phyloP scores from a whole-genome alignment of 495 filamentous ascomycete species.

The Penicillium ucsense region DNA sequence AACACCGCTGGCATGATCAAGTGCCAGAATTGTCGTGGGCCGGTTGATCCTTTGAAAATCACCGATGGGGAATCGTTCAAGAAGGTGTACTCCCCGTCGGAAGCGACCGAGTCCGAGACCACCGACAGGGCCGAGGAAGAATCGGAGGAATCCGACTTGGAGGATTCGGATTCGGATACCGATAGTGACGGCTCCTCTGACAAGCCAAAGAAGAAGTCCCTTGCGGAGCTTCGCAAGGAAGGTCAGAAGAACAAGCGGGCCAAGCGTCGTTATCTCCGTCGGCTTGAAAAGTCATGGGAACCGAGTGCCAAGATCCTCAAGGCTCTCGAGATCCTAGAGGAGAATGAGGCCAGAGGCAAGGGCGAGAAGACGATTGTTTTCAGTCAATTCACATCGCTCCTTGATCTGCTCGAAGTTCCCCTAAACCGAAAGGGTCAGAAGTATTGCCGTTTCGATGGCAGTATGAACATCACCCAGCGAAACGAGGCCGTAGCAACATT shows the following conservation, averaged over 20 bases:
- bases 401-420: conserved; percentile 90
- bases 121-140: conserved; percentile 33
- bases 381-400: conserved; percentile 81
- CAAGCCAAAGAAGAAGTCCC: conserved; percentile 46
- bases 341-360: conserved; percentile 33
- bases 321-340: conserved; percentile 56
- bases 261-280: conserved; percentile 48
- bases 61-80: conserved; percentile 69
- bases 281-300: conserved; percentile 55
- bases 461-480: conserved; percentile 61
- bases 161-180: conserved; percentile 43
- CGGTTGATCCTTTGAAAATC: conserved; percentile 53
- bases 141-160: conserved; percentile 18
- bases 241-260: conserved; percentile 45
- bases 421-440: conserved; percentile 52
- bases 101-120: conserved; percentile 3
- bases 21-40: conserved; percentile 69
- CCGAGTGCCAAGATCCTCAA: conserved; percentile 74
- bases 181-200: not conserved
- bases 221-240: conserved; percentile 10
- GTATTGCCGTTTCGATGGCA: conserved; percentile 78
- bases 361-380: conserved; percentile 85
- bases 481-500: conserved; percentile 67
- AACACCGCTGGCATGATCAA: conserved; percentile 37
- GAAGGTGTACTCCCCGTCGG: conserved; percentile 53